These are phyloP conservation scores for Fusarium sp. DNA, from an alignment of 2,329 filamentous ascomycete genomes.

Conservation along the genomic window DNA sequence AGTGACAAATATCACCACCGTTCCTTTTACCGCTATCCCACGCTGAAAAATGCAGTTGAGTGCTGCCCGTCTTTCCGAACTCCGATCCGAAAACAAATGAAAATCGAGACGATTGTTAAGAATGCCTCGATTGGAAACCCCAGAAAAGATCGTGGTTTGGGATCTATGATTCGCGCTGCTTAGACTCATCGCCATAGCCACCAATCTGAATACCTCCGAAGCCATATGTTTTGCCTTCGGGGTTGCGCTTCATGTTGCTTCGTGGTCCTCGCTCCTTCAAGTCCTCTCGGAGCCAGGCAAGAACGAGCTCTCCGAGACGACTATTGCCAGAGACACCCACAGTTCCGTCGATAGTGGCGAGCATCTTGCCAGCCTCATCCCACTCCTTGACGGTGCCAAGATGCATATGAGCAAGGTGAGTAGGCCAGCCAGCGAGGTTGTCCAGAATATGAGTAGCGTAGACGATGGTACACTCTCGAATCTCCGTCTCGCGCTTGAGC, in stretches of 20 bases:
- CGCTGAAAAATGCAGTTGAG: conserved; percentile 49
- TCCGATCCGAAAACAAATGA: conserved; percentile 16
- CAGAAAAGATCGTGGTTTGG: neutral
- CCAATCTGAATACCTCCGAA: conserved; percentile 63
- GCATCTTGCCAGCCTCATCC: conserved; percentile 78
- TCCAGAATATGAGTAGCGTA: conserved; percentile 98
- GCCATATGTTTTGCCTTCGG: conserved; percentile 73
- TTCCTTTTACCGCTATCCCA: conserved; percentile 8
- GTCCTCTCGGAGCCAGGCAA: conserved; percentile 88
- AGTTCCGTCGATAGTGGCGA: conserved; percentile 60
- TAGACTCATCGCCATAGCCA: conserved; percentile 68
- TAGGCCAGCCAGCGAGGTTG: conserved; percentile 94
- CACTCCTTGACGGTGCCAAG: conserved; percentile 88
- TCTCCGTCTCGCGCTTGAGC: conserved; percentile 87
- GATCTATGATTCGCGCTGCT: conserved; percentile 47
- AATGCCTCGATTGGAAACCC: conserved; percentile 16
- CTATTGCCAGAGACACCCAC: conserved; percentile 74
- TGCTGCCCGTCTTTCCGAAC: conserved; percentile 35
- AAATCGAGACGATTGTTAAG: conserved; percentile 36
- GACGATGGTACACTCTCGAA: conserved; percentile 86
- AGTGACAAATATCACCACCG: conserved; percentile 2
- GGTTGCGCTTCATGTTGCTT: conserved; percentile 63
- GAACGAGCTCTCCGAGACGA: conserved; percentile 84
- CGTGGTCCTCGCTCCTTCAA: conserved; percentile 82
- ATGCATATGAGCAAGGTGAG: conserved; percentile 95